A percentile compares a stretch with the other conserved stretches of the same genome.
Evolutionary conservation across 1,284 basidiomycete genomes (phyloP).

Genomic region (Pholiota adiposa): DNA sequence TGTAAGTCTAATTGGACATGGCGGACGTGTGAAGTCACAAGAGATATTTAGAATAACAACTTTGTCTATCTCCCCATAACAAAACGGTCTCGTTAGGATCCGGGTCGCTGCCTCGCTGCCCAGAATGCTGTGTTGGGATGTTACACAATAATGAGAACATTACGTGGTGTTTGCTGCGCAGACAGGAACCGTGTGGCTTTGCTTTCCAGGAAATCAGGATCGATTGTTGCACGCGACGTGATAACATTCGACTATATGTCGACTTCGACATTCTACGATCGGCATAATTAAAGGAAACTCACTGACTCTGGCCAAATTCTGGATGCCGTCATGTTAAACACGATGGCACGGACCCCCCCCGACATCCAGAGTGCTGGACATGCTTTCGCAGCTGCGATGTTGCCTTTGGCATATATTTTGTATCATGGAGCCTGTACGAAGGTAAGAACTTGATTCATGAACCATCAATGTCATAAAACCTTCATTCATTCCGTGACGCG

Average conservation of each 20-base stretch:
- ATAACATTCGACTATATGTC: background rate
- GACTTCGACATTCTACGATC: background rate
- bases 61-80: background rate
- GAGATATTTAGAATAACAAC: background rate
- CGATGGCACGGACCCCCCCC: background rate
- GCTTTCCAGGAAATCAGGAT: background rate
- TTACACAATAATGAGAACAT: background rate
- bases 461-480: background rate
- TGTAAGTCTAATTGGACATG: background rate
- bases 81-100: background rate
- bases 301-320: background rate
- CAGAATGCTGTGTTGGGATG: background rate
- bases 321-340: background rate
- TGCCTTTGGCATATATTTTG: background rate
- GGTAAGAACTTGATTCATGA: background rate
- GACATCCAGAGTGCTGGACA: conserved; percentile 10
- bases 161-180: conserved; percentile 2
- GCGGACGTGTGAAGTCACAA: background rate
- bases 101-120: background rate
- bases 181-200: background rate
- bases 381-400: background rate
- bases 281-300: conserved; percentile 1
- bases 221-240: background rate
- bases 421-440: background rate
- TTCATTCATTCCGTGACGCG: conserved; percentile 8